Evolutionary conservation across 805 yeast species (phyloP).

Genomic region (Yarrowia yakushimensis): DNA sequence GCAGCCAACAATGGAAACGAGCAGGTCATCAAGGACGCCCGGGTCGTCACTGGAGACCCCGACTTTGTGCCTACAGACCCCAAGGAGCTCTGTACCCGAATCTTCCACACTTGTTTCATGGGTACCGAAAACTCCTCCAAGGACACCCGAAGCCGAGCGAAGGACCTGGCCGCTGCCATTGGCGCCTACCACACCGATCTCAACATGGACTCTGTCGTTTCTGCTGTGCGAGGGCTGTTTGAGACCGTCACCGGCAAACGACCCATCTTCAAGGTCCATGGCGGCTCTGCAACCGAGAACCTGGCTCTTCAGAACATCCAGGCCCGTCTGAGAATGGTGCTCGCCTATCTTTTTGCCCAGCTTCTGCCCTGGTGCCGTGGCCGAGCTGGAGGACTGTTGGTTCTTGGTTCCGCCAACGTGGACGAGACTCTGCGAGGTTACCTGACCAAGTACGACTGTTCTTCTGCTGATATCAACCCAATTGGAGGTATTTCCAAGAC

Average conservation of each 20-base stretch:
- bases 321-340: constrained; percentile 92
- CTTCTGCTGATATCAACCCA: constrained; percentile 96
- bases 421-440: constrained; percentile 96
- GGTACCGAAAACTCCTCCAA: constrained; percentile 89
- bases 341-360: constrained; percentile 90
- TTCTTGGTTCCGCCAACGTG: constrained; percentile 93
- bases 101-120: constrained; percentile 92
- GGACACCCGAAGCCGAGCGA: constrained; percentile 83
- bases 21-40: constrained; percentile 76
- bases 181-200: constrained; percentile 90
- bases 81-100: constrained; percentile 64
- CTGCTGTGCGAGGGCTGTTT: constrained; percentile 69
- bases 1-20: constrained; percentile 66
- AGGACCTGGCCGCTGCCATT: constrained; percentile 63
- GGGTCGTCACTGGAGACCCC: constrained; percentile 54
- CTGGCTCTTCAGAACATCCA: constrained; percentile 95
- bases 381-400: constrained; percentile 73
- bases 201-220: constrained; percentile 83
- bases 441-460: constrained; percentile 93
- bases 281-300: constrained; percentile 89
- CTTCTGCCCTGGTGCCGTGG: constrained; percentile 92
- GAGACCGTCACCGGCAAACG: constrained; percentile 85
- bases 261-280: constrained; percentile 88
- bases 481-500: constrained; percentile 98
- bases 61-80: constrained; percentile 71